Evolutionary conservation across 1,284 basidiomycete species (phyloP).

Genomic region (Cryptococcus wingfieldii): DNA sequence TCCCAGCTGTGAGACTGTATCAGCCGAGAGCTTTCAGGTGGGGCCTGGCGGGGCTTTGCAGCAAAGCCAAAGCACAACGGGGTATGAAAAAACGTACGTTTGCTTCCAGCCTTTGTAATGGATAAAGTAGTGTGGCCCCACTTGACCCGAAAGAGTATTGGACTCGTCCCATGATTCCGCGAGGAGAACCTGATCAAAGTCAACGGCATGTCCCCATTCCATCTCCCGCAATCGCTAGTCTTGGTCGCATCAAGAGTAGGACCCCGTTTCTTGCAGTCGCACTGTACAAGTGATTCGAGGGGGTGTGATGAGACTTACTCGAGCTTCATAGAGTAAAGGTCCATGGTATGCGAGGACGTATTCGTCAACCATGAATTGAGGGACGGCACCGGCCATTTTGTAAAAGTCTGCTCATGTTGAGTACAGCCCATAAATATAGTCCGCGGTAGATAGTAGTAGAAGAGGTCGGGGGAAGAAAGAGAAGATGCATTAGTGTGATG

Average conservation of each 20-base stretch:
- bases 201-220: not conserved
- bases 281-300: not conserved
- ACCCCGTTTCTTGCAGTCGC: not conserved
- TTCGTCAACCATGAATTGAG: conserved; percentile 57
- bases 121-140: conserved; percentile 84
- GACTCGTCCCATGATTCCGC: conserved; percentile 69
- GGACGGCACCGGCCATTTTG: conserved; percentile 26
- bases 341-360: conserved; percentile 91
- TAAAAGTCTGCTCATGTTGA: not conserved
- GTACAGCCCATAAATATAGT: not conserved
- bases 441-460: not conserved
- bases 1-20: conserved; percentile 68
- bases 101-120: conserved; percentile 99
- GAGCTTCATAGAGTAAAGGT: conserved; percentile 90
- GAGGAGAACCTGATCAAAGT: conserved; percentile 62
- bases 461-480: no score
- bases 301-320: conserved; percentile 51
- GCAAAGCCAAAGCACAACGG: not conserved
- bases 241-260: conserved; percentile 13
- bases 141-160: conserved; percentile 61
- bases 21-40: conserved; percentile 2
- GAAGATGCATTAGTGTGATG: no score
- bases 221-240: conserved; percentile 4
- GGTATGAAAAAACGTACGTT: conserved; percentile 59
- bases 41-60: no score